Base-by-base conservation (phyloP, 2,329 filamentous ascomycete genomes). In the Exophiala phaeomuriformis region DNA sequence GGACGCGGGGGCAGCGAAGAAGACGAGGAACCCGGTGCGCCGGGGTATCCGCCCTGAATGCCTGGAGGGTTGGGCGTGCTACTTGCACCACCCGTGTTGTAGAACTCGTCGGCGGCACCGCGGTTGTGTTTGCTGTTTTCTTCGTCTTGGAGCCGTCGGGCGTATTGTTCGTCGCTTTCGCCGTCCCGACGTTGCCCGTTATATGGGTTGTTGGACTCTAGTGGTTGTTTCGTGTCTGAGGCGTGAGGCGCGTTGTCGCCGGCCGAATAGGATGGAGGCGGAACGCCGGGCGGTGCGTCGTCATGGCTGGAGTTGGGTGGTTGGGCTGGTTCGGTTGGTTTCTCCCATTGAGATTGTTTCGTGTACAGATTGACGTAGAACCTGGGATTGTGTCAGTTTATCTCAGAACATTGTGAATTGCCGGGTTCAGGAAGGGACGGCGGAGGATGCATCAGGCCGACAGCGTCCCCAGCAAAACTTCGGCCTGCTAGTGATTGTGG, bases 331-430 rank as follows among this genome's bases (percentile, higher is more conserved):
- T 77, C 77, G 36, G 83, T 88, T 12, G 90, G 90, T 62, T 82
- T 85, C 3, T 95, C 86, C 90, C 90, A 96, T 77, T 91, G 86
- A 3, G 90, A 95, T 67, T 86, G 79, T 65, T 93, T 93, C 60
- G 90, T 95, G 70, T 84, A 81, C 57, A 86, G 81, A 73, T 96
- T 93, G 56, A 95, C 86, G 73, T 87, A 96, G 79, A 93, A 95
- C 85, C 85, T 89, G 59, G n/a, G 48, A 51, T 32, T 53, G 37
- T 19, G 48, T 47, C 35, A 47, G 46, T 41, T 10, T 44, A 12
- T 39, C 5, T 49, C 12, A 35, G 33, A 4, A 12, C 5, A 27
- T 12, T 27, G 28, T 10, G 7, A 47, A 36, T 9, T n/a, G n/a
- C n/a, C n/a, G n/a, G n/a, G n/a, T n/a, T n/a, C n/a, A n/a, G n/a